Evolutionary conservation across 306 rosid genomes (phyloP).

Genomic region (Arachis stenosperma): DNA sequence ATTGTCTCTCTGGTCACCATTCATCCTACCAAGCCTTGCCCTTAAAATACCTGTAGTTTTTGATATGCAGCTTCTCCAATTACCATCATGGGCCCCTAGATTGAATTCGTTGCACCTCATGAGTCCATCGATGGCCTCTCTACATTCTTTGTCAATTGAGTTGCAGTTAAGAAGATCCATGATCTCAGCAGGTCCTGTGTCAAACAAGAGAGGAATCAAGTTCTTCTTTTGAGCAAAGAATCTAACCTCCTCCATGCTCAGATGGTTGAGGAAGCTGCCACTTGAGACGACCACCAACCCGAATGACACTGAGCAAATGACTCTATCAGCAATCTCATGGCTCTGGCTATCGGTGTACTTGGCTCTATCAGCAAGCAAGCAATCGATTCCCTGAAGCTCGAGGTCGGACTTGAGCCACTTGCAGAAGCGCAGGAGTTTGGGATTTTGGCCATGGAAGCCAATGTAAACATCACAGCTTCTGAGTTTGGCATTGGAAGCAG

Average conservation of each 20-base stretch:
- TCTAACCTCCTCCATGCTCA: slow-evolving; percentile 72
- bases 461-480: slow-evolving; percentile 83
- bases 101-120: slow-evolving; percentile 63
- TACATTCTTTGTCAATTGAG: slow-evolving; percentile 64
- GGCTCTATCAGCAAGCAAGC: slow-evolving; percentile 81
- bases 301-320: slow-evolving; percentile 72
- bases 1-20: slow-evolving; percentile 39
- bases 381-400: slow-evolving; percentile 91
- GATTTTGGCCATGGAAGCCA: slow-evolving; percentile 79
- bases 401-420: slow-evolving; percentile 91
- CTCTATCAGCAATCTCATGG: slow-evolving; percentile 84
- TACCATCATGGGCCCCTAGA: slow-evolving; percentile 70
- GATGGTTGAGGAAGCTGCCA: slow-evolving; percentile 60
- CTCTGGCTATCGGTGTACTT: slow-evolving; percentile 73
- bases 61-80: slow-evolving; percentile 65
- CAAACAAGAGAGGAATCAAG: slow-evolving; percentile 74
- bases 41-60: slow-evolving; percentile 62
- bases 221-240: slow-evolving; percentile 93
- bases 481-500: slow-evolving; percentile 63
- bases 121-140: slow-evolving; percentile 71
- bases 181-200: slow-evolving; percentile 58
- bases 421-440: slow-evolving; percentile 65
- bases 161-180: slow-evolving; percentile 54
- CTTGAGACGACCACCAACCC: slow-evolving; percentile 78
- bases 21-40: slow-evolving; percentile 77